Percentiles rank a stretch among this genome's conserved stretches.
phyloP scores from a whole-genome alignment of 169 alveolate genomes.

The Theileria equi region DNA sequence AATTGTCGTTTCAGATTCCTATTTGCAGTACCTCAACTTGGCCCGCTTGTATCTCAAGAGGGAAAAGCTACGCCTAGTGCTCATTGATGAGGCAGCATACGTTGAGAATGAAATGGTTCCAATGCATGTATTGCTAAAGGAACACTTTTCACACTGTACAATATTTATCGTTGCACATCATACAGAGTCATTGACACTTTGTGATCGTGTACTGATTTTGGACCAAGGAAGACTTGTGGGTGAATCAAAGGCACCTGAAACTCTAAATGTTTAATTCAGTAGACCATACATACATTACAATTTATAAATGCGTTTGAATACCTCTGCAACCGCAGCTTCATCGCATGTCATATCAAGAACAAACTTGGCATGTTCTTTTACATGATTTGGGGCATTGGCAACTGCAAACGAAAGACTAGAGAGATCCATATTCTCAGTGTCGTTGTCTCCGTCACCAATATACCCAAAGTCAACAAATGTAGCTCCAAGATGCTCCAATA shows the following conservation, averaged over 20 bases:
- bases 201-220: constrained; percentile 49
- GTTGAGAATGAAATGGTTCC: constrained; percentile 27
- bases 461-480: constrained; percentile 32
- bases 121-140: constrained; percentile 30
- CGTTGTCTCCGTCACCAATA: constrained; percentile 53
- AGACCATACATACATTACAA: too few relatives aligned
- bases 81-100: constrained; percentile 52
- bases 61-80: constrained; percentile 45
- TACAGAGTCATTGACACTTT: constrained; percentile 47
- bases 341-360: constrained; percentile 31
- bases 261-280: too few relatives aligned
- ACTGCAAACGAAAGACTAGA: constrained; percentile 35
- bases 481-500: constrained; percentile 16
- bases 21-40: constrained; percentile 55
- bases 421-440: constrained; percentile 25
- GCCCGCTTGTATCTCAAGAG: constrained; percentile 46
- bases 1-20: constrained; percentile 26
- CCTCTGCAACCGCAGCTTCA: constrained; percentile 47
- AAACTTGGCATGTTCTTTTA: constrained; percentile 29
- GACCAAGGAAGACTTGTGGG: constrained; percentile 52
- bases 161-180: constrained; percentile 62
- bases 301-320: too few relatives aligned
- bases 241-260: constrained; percentile 20
- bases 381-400: constrained; percentile 42
- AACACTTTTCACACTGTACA: constrained; percentile 36